phyloP scores from a whole-genome alignment of 306 rosid species.

The Cyamopsis tetragonoloba region DNA sequence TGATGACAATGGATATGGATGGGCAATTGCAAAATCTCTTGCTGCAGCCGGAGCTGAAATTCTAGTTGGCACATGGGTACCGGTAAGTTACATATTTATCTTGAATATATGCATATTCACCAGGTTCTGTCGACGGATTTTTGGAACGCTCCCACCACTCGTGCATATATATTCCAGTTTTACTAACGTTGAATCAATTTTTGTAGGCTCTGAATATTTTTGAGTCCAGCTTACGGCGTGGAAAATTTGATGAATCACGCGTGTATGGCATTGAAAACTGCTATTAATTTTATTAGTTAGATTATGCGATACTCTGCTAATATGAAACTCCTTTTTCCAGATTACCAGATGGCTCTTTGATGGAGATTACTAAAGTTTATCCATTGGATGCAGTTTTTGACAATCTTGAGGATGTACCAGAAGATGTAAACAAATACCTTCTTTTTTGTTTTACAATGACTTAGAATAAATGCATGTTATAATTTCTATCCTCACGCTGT shows the following conservation, averaged over 20 bases:
- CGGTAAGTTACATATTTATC: slow-evolving; percentile 48
- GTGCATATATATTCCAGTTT: background rate
- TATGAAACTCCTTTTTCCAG: slow-evolving; percentile 41
- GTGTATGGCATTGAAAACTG: slow-evolving; percentile 45
- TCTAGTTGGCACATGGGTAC: slow-evolving; percentile 99
- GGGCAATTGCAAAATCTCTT: slow-evolving; percentile 97
- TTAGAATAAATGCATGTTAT: slow-evolving; percentile 2
- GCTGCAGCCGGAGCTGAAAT: slow-evolving; percentile 99
- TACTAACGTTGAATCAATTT: slow-evolving; percentile 28
- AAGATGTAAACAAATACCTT: slow-evolving; percentile 60
- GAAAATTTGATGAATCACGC: slow-evolving; percentile 89
- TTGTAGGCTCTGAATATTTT: slow-evolving; percentile 85
- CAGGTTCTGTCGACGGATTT: background rate
- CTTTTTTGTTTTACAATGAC: background rate
- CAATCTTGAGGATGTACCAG: slow-evolving; percentile 89
- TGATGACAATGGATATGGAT: slow-evolving; percentile 96
- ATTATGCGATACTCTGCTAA: slow-evolving; percentile 21
- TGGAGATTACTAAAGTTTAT: slow-evolving; percentile 89
- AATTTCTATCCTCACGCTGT: slow-evolving; percentile 33
- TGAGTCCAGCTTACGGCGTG: slow-evolving; percentile 90
- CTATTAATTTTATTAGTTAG: slow-evolving; percentile 4
- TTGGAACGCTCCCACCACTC: background rate
- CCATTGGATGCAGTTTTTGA: slow-evolving; percentile 96
- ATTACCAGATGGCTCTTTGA: slow-evolving; percentile 86
- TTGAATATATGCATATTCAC: background rate